Conservation (phyloP, 75 land plant species). For the Adiantum capillusveneris region DNA sequence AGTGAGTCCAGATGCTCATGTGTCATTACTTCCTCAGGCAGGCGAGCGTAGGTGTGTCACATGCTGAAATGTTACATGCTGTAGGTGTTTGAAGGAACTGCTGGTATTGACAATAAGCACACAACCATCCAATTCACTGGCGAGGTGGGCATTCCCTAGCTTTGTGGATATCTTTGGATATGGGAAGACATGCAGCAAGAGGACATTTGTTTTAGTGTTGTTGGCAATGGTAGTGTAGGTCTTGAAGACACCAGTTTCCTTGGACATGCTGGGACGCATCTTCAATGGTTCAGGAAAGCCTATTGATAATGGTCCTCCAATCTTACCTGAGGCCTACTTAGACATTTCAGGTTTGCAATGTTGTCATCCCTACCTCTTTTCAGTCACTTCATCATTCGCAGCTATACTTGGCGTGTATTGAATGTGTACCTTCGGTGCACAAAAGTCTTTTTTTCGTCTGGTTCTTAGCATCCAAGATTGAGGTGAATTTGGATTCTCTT, state of each 20-base stretch:
- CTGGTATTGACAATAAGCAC: constrained; percentile 42
- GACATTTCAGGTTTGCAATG: constrained; percentile 35
- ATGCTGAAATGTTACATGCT: not conserved
- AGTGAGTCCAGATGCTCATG: constrained; percentile 6
- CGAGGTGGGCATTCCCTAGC: constrained; percentile 15
- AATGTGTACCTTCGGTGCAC: no score
- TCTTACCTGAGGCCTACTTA: constrained; percentile 35
- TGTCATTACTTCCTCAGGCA: not conserved
- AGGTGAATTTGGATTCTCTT: no score
- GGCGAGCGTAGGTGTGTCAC: not conserved
- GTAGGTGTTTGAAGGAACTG: constrained; percentile 44
- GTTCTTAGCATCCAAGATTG: no score
- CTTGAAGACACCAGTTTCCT: constrained; percentile 36
- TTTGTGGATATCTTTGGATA: not conserved
- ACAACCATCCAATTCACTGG: constrained; percentile 43
- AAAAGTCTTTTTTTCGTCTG: no score
- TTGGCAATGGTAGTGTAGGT: constrained; percentile 14
- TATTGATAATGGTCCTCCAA: constrained; percentile 41
- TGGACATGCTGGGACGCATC: constrained; percentile 44
- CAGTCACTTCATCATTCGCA: no score
- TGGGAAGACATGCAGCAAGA: not conserved
- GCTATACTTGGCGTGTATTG: no score
- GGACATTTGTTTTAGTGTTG: no score
- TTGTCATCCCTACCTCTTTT: no score
- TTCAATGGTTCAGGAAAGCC: constrained; percentile 48